Percentiles rank a stretch among this genome's conserved stretches.
Conservation (phyloP, 139 green algal species). For the Chlamydomonas applanata region DNA sequence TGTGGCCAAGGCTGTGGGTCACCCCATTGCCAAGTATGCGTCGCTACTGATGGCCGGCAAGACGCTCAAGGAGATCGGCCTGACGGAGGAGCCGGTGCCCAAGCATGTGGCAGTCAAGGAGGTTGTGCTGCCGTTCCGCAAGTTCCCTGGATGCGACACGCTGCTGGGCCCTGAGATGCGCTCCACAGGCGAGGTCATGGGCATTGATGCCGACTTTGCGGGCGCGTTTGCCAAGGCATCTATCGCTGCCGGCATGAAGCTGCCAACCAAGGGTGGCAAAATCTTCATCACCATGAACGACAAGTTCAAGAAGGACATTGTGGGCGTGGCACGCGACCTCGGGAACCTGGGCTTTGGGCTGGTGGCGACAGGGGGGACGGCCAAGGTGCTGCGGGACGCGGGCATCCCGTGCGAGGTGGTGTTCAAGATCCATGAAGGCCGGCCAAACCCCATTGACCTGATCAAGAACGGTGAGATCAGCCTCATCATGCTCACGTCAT, state of each 20-base stretch:
- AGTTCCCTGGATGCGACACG: constrained; percentile 95
- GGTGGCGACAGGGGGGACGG: constrained; percentile 87
- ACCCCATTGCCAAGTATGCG: constrained; percentile 96
- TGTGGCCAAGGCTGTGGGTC: constrained; percentile 96
- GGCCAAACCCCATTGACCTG: constrained; percentile 73
- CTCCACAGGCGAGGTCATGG: constrained; percentile 93
- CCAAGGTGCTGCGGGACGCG: constrained; percentile 48
- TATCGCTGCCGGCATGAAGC: constrained; percentile 85
- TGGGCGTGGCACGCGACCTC: constrained; percentile 80
- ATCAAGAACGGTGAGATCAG: constrained; percentile 84
- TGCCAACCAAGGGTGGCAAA: constrained; percentile 59
- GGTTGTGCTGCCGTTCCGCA: constrained; percentile 98
- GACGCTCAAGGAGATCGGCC: constrained; percentile 82
- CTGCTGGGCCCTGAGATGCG: constrained; percentile 98
- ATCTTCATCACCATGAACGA: constrained; percentile 96
- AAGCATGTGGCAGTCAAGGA: constrained; percentile 98
- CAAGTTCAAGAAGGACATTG: constrained; percentile 80
- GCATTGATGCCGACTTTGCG: constrained; percentile 87
- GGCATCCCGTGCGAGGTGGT: constrained; percentile 72
- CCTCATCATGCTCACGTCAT: constrained; percentile 92
- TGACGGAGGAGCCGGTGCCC: constrained; percentile 83
- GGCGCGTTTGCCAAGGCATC: constrained; percentile 94
- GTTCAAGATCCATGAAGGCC: constrained; percentile 97
- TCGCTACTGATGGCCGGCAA: constrained; percentile 90
- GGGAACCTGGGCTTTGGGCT: constrained; percentile 86